Evolutionary conservation across 2,329 filamentous ascomycete species (phyloP).

Genomic region (Ciborinia camelliae): DNA sequence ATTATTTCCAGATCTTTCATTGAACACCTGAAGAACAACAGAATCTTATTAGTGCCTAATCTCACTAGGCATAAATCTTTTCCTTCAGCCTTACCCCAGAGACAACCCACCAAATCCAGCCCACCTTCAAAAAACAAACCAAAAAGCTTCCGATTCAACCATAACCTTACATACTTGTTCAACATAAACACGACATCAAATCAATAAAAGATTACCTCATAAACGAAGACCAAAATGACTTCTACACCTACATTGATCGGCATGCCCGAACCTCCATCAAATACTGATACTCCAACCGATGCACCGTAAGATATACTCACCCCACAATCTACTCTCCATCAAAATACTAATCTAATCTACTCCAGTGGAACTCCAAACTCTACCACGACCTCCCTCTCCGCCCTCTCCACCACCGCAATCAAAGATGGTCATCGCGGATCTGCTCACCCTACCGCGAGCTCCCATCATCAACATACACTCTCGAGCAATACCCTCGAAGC

Average conservation of each 20-base stretch:
- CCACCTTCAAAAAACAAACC: not conserved
- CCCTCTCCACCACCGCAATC: constrained; percentile 89
- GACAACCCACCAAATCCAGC: not conserved
- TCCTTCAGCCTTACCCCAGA: not conserved
- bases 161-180: not conserved
- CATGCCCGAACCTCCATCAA: constrained; percentile 76
- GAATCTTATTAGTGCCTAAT: not conserved
- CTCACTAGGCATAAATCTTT: not conserved
- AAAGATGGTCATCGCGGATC: constrained; percentile 93
- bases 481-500: constrained; percentile 78
- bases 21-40: too few relatives aligned
- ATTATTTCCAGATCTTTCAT: not conserved
- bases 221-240: constrained; percentile 22
- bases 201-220: not conserved
- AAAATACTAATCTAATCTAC: constrained; percentile 24
- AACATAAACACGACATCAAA: not conserved
- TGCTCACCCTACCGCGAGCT: constrained; percentile 57
- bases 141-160: not conserved
- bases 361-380: constrained; percentile 86
- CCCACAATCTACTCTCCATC: constrained; percentile 23
- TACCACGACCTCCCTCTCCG: constrained; percentile 84
- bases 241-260: constrained; percentile 65
- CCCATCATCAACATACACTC: constrained; percentile 55
- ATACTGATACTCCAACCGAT: constrained; percentile 82
- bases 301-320: constrained; percentile 65